Conservation (phyloP, 345 rosid species). For the Combretum micranthum region DNA sequence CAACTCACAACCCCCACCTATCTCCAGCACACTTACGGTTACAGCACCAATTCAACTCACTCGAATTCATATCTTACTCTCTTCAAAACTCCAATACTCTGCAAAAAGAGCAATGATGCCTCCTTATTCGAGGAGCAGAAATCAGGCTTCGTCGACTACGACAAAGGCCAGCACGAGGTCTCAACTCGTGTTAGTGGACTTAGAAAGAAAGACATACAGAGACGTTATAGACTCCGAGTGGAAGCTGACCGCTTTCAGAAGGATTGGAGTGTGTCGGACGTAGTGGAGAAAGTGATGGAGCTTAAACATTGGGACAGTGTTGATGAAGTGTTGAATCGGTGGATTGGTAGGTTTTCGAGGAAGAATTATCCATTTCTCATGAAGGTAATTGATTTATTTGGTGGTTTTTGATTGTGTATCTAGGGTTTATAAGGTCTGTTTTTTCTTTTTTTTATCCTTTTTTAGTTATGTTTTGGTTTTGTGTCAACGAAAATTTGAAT, state of each 20-base stretch:
- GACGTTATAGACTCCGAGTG: conserved; percentile 50
- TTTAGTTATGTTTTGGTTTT: not conserved
- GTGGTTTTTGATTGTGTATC: not conserved
- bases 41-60: not conserved
- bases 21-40: not conserved
- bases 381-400: conserved; percentile 21
- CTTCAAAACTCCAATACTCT: conserved; percentile 7
- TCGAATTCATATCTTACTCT: conserved; percentile 7
- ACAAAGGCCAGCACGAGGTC: conserved; percentile 57
- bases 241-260: conserved; percentile 70
- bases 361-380: conserved; percentile 71
- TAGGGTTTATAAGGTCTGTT: not conserved
- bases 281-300: conserved; percentile 43
- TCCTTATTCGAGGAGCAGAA: conserved; percentile 48
- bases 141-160: conserved; percentile 67
- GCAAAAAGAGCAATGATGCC: conserved; percentile 25
- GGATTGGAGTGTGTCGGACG: conserved; percentile 80
- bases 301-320: conserved; percentile 52
- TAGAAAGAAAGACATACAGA: conserved; percentile 53
- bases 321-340: conserved; percentile 58
- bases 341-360: conserved; percentile 82
- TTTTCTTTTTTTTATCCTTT: not conserved
- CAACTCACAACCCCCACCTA: conserved; percentile 3
- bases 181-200: conserved; percentile 54
- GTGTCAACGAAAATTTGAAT: not conserved